phyloP scores from a whole-genome alignment of 306 rosid species.

The Cicer bijugum region DNA sequence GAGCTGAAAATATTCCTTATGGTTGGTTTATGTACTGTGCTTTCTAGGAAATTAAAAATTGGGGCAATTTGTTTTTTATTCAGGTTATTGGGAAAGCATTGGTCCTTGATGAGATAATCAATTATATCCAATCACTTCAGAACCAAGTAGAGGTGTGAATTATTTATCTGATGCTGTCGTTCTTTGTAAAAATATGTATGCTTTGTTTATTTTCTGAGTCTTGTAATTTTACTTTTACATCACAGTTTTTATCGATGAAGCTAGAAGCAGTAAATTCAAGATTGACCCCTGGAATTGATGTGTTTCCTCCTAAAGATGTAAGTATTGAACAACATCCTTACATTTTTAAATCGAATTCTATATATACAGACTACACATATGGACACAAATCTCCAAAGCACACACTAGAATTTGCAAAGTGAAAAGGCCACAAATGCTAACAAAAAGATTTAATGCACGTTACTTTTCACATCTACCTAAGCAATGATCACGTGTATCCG shows the following conservation, averaged over 20 bases:
- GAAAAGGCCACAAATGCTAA: neutral
- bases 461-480: too few species aligned
- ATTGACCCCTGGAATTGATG: slow-evolving; percentile 67
- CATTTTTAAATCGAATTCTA: slow-evolving; percentile 13
- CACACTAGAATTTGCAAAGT: neutral
- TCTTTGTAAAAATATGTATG: slow-evolving; percentile 7
- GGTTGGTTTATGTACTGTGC: slow-evolving; percentile 11
- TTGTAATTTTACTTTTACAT: slow-evolving; percentile 40
- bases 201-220: neutral
- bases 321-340: slow-evolving; percentile 38
- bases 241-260: slow-evolving; percentile 95
- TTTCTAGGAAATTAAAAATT: slow-evolving; percentile 14
- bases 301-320: slow-evolving; percentile 82
- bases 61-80: slow-evolving; percentile 31
- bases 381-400: too few species aligned
- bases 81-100: slow-evolving; percentile 94
- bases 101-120: slow-evolving; percentile 95
- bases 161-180: slow-evolving; percentile 6
- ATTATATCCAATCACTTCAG: slow-evolving; percentile 92
- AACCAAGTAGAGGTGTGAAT: slow-evolving; percentile 82
- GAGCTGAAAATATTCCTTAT: slow-evolving; percentile 28
- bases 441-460: too few species aligned
- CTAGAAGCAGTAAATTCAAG: slow-evolving; percentile 89
- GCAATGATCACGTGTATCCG: too few species aligned
- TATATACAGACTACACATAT: neutral